Evolutionary conservation across 1,284 basidiomycete species (phyloP).

Genomic region (Nidula niveotomentosa): DNA sequence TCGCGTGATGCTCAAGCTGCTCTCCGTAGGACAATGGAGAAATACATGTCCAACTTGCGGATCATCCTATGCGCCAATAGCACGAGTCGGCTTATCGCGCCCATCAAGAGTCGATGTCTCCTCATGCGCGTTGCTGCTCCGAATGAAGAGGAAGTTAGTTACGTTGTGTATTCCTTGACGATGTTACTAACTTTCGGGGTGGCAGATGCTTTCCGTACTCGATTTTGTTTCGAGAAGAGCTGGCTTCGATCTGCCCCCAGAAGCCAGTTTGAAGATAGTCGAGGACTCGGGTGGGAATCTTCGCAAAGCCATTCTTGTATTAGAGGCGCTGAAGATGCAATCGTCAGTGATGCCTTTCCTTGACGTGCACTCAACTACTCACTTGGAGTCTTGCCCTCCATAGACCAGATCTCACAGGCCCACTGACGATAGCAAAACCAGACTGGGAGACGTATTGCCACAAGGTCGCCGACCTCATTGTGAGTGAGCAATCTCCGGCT

Average conservation of each 20-base stretch:
- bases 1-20: constrained; percentile 97
- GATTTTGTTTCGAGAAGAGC: constrained; percentile 83
- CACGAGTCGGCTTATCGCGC: constrained; percentile 95
- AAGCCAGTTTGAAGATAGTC: constrained; percentile 75
- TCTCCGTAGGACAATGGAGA: constrained; percentile 97
- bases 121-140: constrained; percentile 94
- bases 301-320: constrained; percentile 91
- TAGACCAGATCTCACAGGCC: constrained; percentile 74
- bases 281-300: constrained; percentile 88
- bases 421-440: constrained; percentile 86
- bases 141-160: constrained; percentile 67
- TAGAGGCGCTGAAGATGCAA: constrained; percentile 97
- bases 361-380: constrained; percentile 2
- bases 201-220: constrained; percentile 81
- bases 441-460: constrained; percentile 99
- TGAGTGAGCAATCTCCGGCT: constrained; percentile 92
- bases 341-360: constrained; percentile 48
- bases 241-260: constrained; percentile 77
- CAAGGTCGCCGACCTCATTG: constrained; percentile 91
- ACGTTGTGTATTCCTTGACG: constrained; percentile 1
- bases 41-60: constrained; percentile 98
- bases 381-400: neutral
- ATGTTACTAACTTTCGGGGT: constrained; percentile 3
- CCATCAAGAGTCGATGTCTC: constrained; percentile 94
- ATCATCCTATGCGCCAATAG: constrained; percentile 98